Percentiles rank a stretch among this genome's conserved stretches.
Evolutionary conservation across 1,139 yeast species (phyloP).

Genomic region (Lodderomyces orthopsilosis): DNA sequence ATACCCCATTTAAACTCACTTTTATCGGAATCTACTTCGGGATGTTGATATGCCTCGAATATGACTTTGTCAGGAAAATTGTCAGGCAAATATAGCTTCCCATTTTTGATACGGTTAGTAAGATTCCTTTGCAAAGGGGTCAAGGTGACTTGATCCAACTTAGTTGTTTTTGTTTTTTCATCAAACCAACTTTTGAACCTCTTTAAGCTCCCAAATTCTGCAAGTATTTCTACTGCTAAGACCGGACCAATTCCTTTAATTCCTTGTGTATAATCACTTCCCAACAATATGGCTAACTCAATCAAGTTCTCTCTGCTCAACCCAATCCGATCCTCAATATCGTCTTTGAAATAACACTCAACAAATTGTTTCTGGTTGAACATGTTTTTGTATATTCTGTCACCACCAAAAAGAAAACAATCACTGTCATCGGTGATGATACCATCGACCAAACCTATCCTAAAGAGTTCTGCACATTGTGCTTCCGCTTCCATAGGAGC

Average conservation of each 20-base stretch:
- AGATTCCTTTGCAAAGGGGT: conserved; percentile 46
- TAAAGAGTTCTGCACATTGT: conserved; percentile 80
- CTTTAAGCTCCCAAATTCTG: conserved; percentile 62
- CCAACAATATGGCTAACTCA: conserved; percentile 76
- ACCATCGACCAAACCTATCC: conserved; percentile 80
- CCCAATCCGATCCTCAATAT: conserved; percentile 64
- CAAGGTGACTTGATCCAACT: conserved; percentile 17
- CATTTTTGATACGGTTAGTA: conserved; percentile 52
- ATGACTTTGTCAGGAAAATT: conserved; percentile 73
- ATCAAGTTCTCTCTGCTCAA: conserved; percentile 62
- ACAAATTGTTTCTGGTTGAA: conserved; percentile 92
- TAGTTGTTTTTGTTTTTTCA: conserved; percentile 21
- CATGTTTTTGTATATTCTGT: conserved; percentile 83
- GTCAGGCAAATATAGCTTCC: conserved; percentile 60
- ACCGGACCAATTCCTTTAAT: conserved; percentile 92
- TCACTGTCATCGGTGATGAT: conserved; percentile 97
- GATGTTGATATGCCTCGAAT: conserved; percentile 67
- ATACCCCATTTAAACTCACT: conserved; percentile 86
- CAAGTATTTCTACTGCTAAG: conserved; percentile 85
- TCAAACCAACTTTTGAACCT: conserved; percentile 43
- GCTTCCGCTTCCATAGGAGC: conserved; percentile 99
- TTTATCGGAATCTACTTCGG: conserved; percentile 80
- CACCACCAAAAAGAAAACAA: conserved; percentile 92
- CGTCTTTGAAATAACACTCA: conserved; percentile 69
- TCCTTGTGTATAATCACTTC: conserved; percentile 95